Evolutionary conservation across 1,284 basidiomycete genomes (phyloP), one percentile per base, ranked within the genome.

Genomic region (Sanghuangporus sanghuang): DNA sequence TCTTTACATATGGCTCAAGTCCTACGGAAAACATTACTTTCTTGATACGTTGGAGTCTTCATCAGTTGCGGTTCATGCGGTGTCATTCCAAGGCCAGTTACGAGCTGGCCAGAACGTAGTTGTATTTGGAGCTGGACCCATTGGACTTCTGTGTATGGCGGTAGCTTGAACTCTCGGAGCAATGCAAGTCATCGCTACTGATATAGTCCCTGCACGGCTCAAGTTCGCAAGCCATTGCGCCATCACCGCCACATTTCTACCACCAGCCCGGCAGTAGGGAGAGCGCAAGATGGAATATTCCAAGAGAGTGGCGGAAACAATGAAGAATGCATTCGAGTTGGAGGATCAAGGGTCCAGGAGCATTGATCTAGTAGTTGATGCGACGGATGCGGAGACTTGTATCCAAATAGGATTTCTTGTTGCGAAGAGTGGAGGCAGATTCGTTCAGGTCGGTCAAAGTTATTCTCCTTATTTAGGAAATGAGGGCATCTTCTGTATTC

Each of bases 121-220:
- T 32, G 79, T 98, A 64, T 95, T 96, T 69, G 89, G 89, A 27
- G 96, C 95, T 64, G 96, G 96, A 1, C 96, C 96, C 7, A 92
- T 98, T 67, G 95, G 95, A 36, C 81, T 98, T 18, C 84, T 98
- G 40, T 90, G 87, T 72, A 95, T 96, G 87, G 95, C 93, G 3
- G 94, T 95, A 23, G 94, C 94, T 38, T 93, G 90, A 73, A 95
- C 93, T 2, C 79, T 96, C 60, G 94, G 93, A 32, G 94, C 93
- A 0, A 79, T 81, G 40, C 85, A 89, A 59, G 81, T 96, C 65
- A 83, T 96, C 64, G 93, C 87, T 1, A 83, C 96, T 66, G 94
- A 99, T 73, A 94, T 98, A 67, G 85, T 93, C 62, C 79, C 85
- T 18, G 27, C 81, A 56, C 90, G 96, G 54, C 86, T 99, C 56